Evolutionary conservation across 1,284 basidiomycete species (phyloP), one percentile per base, ranked within the genome.

Genomic region (Puccinia coronata): DNA sequence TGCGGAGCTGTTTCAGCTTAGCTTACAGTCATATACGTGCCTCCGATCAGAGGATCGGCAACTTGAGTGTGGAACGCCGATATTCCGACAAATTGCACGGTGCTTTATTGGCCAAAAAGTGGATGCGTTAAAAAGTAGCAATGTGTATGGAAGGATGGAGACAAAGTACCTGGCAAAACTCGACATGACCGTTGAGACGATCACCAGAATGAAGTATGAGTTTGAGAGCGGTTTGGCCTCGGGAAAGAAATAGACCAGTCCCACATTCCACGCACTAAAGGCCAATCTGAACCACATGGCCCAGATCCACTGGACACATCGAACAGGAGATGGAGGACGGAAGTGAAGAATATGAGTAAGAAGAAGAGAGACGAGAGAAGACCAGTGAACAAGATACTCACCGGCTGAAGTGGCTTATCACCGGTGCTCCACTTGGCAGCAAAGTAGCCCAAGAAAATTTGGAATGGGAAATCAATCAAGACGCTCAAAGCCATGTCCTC

Each of bases 1-100:
- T 55, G 36, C 59, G 36, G 31, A 41, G 65, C 34, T 57, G 47
- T 18, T 71, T 69, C 0, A 20, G 39, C n/a, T n/a, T 6, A 16
- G 85, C 91, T 86, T 85, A 94, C 94, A 20, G 95, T 98, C 95
- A 98, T 98, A 86, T 98, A 98, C 0, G 96, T 98, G 70, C 95
- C 97, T 41, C 97, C 97, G 82, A 99, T 98, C 20, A 98, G 85
- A 0, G 97, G 97, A 86, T 99, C 97, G 0, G 97, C 95, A 74
- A 99, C 92, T 82, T 94, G 92, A 1, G 96, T 98, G 86, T 99
- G 96, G 90, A 98, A 99, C 3, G 97, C 96, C 12, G 95, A 94
- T 83, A 99, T 96, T 23, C 96, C 96, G 28, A 98, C 96, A 85
- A 99, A 99, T 87, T 99, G 96, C 14, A 99, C 92, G 9, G 97